phyloP scores from a whole-genome alignment of 371 early-diverging fungal species.

The Mortierella polycephala region DNA sequence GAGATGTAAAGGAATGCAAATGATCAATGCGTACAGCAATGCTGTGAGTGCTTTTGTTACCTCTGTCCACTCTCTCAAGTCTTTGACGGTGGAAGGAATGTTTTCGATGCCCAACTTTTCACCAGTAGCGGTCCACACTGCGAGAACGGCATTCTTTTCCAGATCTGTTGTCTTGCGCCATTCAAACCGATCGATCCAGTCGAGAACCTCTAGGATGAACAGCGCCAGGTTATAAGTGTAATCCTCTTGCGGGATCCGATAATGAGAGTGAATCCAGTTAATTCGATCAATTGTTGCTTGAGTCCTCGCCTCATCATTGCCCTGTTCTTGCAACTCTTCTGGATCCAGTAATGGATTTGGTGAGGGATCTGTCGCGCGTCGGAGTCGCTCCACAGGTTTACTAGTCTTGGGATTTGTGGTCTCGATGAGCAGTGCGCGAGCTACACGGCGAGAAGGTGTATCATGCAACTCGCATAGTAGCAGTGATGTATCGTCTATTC shows the following conservation, averaged over 20 bases:
- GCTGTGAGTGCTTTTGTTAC: conserved; percentile 9
- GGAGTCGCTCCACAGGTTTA: not conserved
- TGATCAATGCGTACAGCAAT: not conserved
- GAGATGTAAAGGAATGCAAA: no score
- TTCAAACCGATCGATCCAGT: conserved; percentile 61
- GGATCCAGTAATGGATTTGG: not conserved
- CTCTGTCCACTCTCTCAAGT: conserved; percentile 52
- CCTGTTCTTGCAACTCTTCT: conserved; percentile 16
- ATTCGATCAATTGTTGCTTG: conserved; percentile 54
- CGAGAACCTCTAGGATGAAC: conserved; percentile 60
- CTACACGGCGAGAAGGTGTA: conserved; percentile 55
- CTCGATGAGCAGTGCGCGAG: conserved; percentile 32
- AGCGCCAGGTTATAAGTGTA: conserved; percentile 60
- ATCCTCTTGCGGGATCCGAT: conserved; percentile 62
- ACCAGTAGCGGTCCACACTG: conserved; percentile 59
- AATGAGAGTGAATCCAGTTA: conserved; percentile 64
- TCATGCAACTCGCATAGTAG: conserved; percentile 59
- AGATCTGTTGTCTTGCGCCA: conserved; percentile 58
- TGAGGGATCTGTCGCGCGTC: not conserved
- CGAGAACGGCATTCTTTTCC: conserved; percentile 54
- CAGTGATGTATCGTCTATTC: conserved; percentile 64
- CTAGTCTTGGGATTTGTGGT: conserved; percentile 11
- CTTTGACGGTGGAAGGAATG: conserved; percentile 61
- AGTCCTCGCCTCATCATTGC: conserved; percentile 49
- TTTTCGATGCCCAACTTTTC: conserved; percentile 60